Conservation (phyloP, 2,329 filamentous ascomycete species). For the Fusarium liriodendri region DNA sequence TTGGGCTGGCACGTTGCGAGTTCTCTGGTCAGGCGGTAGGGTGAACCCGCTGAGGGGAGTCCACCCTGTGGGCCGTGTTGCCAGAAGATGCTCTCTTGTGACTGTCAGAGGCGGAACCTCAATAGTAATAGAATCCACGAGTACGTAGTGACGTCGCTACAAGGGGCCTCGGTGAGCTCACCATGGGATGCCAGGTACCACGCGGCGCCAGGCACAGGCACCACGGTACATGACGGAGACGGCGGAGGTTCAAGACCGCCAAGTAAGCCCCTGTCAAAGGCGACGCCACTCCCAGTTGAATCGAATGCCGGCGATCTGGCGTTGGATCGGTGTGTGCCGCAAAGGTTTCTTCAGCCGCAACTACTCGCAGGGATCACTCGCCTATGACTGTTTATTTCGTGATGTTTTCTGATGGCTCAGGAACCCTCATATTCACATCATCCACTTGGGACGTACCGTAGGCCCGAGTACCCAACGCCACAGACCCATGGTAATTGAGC, state of each 20-base stretch:
- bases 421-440: neutral
- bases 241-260: slow-evolving; percentile 8
- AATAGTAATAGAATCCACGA: slow-evolving; percentile 24
- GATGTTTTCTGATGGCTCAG: slow-evolving; percentile 9
- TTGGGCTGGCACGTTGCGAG: slow-evolving; percentile 5
- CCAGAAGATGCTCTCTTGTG: slow-evolving; percentile 1
- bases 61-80: slow-evolving; percentile 1
- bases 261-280: neutral
- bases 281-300: neutral
- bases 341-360: slow-evolving; percentile 6
- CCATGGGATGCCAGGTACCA: neutral
- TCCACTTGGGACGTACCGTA: neutral
- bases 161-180: neutral
- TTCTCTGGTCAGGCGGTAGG: slow-evolving; percentile 1
- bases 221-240: neutral
- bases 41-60: neutral
- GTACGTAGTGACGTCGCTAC: slow-evolving; percentile 8
- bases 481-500: neutral
- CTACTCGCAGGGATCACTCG: neutral
- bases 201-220: neutral
- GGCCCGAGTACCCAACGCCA: neutral
- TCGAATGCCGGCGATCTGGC: slow-evolving; percentile 7
- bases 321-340: slow-evolving; percentile 9
- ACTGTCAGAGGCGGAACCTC: slow-evolving; percentile 9
- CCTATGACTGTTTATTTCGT: slow-evolving; percentile 11